A percentile compares a stretch with the other conserved stretches of the same genome.
Evolutionary conservation across 192 early-diverging fungal genomes (phyloP).

Genomic region (Backusella circina): DNA sequence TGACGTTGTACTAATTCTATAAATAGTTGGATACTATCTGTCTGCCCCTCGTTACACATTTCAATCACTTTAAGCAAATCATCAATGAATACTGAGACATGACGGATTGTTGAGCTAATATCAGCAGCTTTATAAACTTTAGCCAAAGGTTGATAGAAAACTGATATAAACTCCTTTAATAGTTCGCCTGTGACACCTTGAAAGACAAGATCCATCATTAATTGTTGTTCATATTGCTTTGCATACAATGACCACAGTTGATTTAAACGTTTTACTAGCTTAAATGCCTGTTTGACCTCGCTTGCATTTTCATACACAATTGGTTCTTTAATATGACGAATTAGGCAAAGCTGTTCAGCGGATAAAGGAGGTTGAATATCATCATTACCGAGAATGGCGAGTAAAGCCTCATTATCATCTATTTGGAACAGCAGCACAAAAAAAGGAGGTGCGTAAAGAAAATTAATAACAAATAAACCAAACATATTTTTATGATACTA

Average conservation of each 20-base stretch:
- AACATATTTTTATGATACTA: neutral
- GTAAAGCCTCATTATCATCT: neutral
- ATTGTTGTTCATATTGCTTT: slow-evolving; percentile 45
- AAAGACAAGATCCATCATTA: slow-evolving; percentile 44
- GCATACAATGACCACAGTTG: slow-evolving; percentile 42
- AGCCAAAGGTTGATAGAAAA: slow-evolving; percentile 53
- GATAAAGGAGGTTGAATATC: neutral
- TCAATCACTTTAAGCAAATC: slow-evolving; percentile 50
- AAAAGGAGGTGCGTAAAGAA: neutral
- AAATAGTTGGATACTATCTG: slow-evolving; percentile 33
- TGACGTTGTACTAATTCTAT: slow-evolving; percentile 44
- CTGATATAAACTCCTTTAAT: slow-evolving; percentile 42
- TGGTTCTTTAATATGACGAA: neutral
- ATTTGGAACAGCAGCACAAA: neutral
- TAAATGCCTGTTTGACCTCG: neutral
- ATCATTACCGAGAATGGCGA: neutral
- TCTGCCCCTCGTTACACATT: slow-evolving; percentile 29
- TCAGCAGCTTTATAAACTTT: slow-evolving; percentile 53
- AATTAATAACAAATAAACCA: neutral
- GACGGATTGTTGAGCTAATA: slow-evolving; percentile 43
- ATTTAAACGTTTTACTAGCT: slow-evolving; percentile 22
- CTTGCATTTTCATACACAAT: neutral
- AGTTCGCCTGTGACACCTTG: slow-evolving; percentile 48
- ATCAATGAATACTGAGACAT: slow-evolving; percentile 45
- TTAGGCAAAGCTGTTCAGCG: slow-evolving; percentile 7